Evolutionary conservation across 331 rosid genomes (phyloP), one percentile per base, ranked within the genome.

Genomic region (Malus hybrid): DNA sequence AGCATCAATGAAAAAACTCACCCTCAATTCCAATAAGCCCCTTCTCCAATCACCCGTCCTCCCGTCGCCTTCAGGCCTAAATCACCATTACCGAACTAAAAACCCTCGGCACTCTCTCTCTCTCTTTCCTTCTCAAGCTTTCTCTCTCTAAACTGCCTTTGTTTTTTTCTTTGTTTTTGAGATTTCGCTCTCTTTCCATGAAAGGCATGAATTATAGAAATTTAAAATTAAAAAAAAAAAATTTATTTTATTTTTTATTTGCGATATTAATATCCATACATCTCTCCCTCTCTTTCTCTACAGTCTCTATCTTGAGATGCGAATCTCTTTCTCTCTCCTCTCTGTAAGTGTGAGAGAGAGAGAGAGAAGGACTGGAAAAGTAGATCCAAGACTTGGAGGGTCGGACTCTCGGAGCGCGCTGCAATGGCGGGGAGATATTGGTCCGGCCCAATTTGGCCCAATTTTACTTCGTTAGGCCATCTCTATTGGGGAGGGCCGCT

Each of bases 171-270:
- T 24, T 34, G 44, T 67, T 69, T 46, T 18, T 22, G 31, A 70
- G 57, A 48, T 48, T 70, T 48, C 68, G 74, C 71, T 20, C 76
- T 61, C 81, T 50, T 78, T 33, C 81, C 56, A 70, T 70, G 81
- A 61, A 50, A 77, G 63, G 56, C 42, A 61, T 20, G 7, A 48
- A 50, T 69, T 78, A 22, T 10, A 29, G 20, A 69, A 16, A 69
- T 57, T 28, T 48, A 6, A 14, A 24, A 42, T 10, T 24, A 42
- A 42, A 10, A 39, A 31, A 42, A 3, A 42, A 3, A 10, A 39
- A 9, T 39, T 39, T 39, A 10, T 39, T 39, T 42, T 42, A 10
- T 10, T 42, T 42, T 42, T 3, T 42, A 42, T 42, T 42, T 42
- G 48, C 13, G 48, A 10, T 42, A 42, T 42, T 42, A 42, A 10